Evolutionary conservation across 139 green algal genomes (phyloP).

Genomic region (Ettlia oleoabundans): DNA sequence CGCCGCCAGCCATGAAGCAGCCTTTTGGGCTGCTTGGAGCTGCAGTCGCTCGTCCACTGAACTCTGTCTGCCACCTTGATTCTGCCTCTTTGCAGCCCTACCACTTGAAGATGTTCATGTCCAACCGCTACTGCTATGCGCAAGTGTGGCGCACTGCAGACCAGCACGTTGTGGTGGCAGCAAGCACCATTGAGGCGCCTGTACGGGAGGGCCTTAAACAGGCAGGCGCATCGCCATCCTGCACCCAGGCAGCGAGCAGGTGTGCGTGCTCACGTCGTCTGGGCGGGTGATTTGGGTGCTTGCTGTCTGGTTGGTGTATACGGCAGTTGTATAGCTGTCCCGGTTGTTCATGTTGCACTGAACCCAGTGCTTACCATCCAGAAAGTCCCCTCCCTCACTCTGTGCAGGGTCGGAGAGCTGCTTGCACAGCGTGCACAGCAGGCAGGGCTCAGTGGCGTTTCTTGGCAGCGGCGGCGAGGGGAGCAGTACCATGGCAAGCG

Average conservation of each 20-base stretch:
- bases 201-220: background rate
- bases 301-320: no score
- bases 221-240: background rate
- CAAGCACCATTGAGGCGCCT: constrained; percentile 11
- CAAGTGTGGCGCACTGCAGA: constrained; percentile 48
- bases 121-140: constrained; percentile 59
- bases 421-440: constrained; percentile 47
- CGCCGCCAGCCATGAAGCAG: background rate
- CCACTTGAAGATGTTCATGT: constrained; percentile 49
- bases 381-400: background rate
- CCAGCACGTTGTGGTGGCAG: constrained; percentile 49
- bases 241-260: background rate
- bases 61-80: background rate
- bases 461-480: constrained; percentile 52
- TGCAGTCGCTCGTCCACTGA: no score
- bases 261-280: background rate
- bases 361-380: no score
- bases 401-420: constrained; percentile 35
- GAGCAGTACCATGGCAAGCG: constrained; percentile 59
- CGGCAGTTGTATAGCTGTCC: no score
- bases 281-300: background rate
- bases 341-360: no score
- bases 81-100: constrained; percentile 2
- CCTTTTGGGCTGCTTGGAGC: no score
- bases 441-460: constrained; percentile 36